Percentiles rank a stretch among this genome's conserved stretches.
Evolutionary conservation across 140 eudicot species (phyloP).

Genomic region (Erigeron philadelphicus): DNA sequence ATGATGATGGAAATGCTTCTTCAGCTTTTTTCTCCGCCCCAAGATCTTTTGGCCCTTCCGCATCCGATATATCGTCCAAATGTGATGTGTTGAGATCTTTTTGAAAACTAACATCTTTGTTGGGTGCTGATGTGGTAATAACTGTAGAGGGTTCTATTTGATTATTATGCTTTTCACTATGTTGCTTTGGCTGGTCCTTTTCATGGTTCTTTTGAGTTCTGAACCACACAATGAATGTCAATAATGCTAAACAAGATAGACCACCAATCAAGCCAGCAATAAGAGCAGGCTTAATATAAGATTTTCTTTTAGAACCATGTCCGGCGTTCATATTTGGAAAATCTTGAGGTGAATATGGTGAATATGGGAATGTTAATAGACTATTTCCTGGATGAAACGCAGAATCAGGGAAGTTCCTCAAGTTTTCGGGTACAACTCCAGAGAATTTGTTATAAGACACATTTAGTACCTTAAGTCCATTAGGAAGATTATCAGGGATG

Average conservation of each 20-base stretch:
- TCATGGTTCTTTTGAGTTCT: conserved; percentile 31
- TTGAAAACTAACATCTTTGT: conserved; percentile 15
- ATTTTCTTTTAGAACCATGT: conserved; percentile 38
- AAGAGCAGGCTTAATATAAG: conserved; percentile 41
- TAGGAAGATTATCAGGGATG: conserved; percentile 62
- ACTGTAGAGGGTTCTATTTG: conserved; percentile 28
- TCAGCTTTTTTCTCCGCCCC: conserved; percentile 32
- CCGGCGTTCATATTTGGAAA: conserved; percentile 23
- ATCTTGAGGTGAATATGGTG: conserved; percentile 34
- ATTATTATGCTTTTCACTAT: conserved; percentile 32
- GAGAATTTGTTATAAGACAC: conserved; percentile 71
- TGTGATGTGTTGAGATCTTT: conserved; percentile 21
- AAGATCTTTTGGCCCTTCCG: conserved; percentile 27
- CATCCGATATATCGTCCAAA: conserved; percentile 29
- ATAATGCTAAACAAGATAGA: conserved; percentile 35
- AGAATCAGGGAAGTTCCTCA: conserved; percentile 57
- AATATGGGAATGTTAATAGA: conserved; percentile 40
- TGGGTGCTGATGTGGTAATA: conserved; percentile 33
- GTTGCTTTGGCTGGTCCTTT: conserved; percentile 22
- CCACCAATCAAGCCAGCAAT: conserved; percentile 53
- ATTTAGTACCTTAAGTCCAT: conserved; percentile 41
- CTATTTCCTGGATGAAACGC: conserved; percentile 79
- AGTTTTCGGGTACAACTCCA: conserved; percentile 64
- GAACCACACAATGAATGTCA: conserved; percentile 42
- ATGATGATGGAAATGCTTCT: conserved; percentile 39